Base-by-base conservation (phyloP, 768 basidiomycete genomes). In the Tremella yokohamensis region DNA sequence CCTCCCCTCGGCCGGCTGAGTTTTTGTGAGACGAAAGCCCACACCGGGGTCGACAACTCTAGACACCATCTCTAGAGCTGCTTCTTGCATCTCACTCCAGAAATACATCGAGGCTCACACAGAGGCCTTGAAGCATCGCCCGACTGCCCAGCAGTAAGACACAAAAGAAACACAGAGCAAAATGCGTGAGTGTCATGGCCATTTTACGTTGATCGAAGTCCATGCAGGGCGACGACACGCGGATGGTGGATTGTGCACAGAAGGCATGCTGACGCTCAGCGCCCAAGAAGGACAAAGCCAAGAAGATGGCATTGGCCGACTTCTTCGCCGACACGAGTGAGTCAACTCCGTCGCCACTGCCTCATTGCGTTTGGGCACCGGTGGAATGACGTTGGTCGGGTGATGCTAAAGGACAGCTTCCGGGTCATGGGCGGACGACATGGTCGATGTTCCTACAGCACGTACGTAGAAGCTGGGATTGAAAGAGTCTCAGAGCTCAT, bases 391-490 rank as follows among this genome's bases (percentile, higher is more conserved):
- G 29, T 34, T 34, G 29, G 29, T 34, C 29, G 29, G 29, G 29
- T 11, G 6, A 11, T 34, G 9, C 22, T 42, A 18, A 40, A 26
- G 44, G 18, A 26, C 55, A 91, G 90, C 85, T 53, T 79, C 89
- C 52, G 94, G 91, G 70, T 93, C 90, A 73, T 99, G 96, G 96
- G 96, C 96, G 7, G 96, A 98, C 76, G 96, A 98, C 78, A 92
- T 97, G 90, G 93, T 96, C 65, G 69, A 82, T 26, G 83, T 98
- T 61, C 94, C 94, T 24, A 87, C 84, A 68, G 93, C 90, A 72
- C 94, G 94, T 98, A 80, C 80, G 92, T 82, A 16, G n/a, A n/a
- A n/a, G n/a, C n/a, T n/a, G n/a, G n/a, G n/a, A n/a, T n/a, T n/a
- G n/a, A n/a, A n/a, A n/a, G n/a, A n/a, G n/a, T n/a, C n/a, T n/a